A percentile compares a stretch with the other conserved stretches of the same genome.
These are phyloP conservation scores for Kwoniella shandongensis DNA, from an alignment of 768 basidiomycete species.

Conservation along the genomic window DNA sequence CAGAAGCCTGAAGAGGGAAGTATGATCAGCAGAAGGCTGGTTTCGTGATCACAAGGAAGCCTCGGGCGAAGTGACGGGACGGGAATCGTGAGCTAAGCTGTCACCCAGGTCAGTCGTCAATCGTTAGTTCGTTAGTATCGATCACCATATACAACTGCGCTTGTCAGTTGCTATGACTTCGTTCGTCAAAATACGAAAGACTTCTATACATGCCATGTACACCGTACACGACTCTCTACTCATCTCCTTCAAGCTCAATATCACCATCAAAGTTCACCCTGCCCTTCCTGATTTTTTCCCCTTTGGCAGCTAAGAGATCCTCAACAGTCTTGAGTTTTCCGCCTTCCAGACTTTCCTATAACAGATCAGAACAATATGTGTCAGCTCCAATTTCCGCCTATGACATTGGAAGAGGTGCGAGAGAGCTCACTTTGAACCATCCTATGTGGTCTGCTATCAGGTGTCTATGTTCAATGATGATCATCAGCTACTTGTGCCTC, in stretches of 20 bases:
- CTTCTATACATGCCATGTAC: too few species aligned
- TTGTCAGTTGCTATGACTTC: too few species aligned
- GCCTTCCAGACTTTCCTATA: conserved; percentile 44
- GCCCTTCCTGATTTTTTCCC: conserved; percentile 65
- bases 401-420: background rate
- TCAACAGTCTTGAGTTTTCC: conserved; percentile 75
- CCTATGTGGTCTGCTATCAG: conserved; percentile 54
- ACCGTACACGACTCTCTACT: background rate
- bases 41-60: too few species aligned
- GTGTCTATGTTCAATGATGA: conserved; percentile 35
- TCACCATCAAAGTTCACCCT: conserved; percentile 41
- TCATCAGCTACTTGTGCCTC: too few species aligned
- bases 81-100: too few species aligned
- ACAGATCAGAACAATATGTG: background rate
- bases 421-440: conserved; percentile 51
- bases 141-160: too few species aligned
- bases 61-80: too few species aligned
- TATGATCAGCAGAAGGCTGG: too few species aligned
- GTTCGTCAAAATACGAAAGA: too few species aligned
- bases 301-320: conserved; percentile 72
- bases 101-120: too few species aligned
- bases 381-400: background rate
- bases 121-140: too few species aligned
- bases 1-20: too few species aligned
- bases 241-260: conserved; percentile 34